Evolutionary conservation across 768 basidiomycete genomes (phyloP).

Genomic region (Paxillus involutus): DNA sequence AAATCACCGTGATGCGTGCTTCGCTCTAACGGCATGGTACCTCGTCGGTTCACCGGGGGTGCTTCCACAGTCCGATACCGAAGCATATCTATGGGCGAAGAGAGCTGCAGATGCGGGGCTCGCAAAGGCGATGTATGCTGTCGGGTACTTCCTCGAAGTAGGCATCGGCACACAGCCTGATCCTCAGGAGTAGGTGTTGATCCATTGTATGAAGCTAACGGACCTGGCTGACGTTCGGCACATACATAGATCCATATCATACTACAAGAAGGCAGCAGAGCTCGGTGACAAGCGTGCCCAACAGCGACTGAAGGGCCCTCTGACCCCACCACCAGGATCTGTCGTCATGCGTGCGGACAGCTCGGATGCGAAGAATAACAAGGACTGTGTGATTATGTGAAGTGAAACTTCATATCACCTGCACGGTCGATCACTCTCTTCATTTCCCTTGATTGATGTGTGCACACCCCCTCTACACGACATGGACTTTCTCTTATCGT

Average conservation of each 20-base stretch:
- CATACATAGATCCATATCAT: slow-evolving; percentile 58
- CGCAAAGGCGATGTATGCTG: slow-evolving; percentile 95
- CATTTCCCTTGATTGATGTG: slow-evolving; percentile 12
- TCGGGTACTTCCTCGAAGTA: slow-evolving; percentile 96
- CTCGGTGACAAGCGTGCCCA: slow-evolving; percentile 91
- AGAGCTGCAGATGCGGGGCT: slow-evolving; percentile 92
- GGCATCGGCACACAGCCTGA: slow-evolving; percentile 80
- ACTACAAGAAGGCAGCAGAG: slow-evolving; percentile 90
- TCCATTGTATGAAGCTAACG: slow-evolving; percentile 1
- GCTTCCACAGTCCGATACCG: slow-evolving; percentile 96
- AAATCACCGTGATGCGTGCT: slow-evolving; percentile 94
- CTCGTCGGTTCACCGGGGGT: slow-evolving; percentile 98
- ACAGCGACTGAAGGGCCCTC: slow-evolving; percentile 72
- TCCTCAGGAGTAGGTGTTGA: slow-evolving; percentile 57
- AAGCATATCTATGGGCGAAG: slow-evolving; percentile 97
- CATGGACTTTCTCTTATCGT: slow-evolving; percentile 4
- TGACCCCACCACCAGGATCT: slow-evolving; percentile 57
- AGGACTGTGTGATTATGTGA: slow-evolving; percentile 90
- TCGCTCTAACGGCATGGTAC: slow-evolving; percentile 98
- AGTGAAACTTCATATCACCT: slow-evolving; percentile 4
- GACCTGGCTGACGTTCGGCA: neutral
- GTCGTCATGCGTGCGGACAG: slow-evolving; percentile 57
- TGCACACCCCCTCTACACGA: neutral
- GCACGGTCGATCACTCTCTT: slow-evolving; percentile 4
- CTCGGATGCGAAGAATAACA: slow-evolving; percentile 57